These are phyloP conservation scores for Blastobotrys malaysiensis DNA, from an alignment of 1,139 yeast genomes.

Conservation along the genomic window DNA sequence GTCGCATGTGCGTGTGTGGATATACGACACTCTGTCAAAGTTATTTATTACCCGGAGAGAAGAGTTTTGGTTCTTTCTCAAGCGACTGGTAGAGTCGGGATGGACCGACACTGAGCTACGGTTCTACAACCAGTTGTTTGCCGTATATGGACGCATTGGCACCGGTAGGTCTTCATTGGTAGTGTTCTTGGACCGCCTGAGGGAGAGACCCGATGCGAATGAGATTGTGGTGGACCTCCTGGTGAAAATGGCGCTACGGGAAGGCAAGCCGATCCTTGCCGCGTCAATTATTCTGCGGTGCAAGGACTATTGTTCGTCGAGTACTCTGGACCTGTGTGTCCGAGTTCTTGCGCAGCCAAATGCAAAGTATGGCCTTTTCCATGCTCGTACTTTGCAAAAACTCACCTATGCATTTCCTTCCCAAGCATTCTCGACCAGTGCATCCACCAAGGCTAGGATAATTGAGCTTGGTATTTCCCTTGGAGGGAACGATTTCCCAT, in stretches of 20 bases:
- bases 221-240: constrained; percentile 1
- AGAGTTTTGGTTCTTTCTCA: constrained; percentile 4
- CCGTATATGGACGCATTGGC: not conserved
- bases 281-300: constrained; percentile 5
- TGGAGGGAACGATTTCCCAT: constrained; percentile 15
- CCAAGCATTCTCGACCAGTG: not conserved
- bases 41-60: constrained; percentile 1
- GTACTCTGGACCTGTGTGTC: not conserved
- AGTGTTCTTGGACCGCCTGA: not conserved
- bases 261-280: constrained; percentile 11
- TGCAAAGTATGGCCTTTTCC: constrained; percentile 2
- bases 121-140: constrained; percentile 4
- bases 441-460: constrained; percentile 14
- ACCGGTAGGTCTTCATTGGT: not conserved
- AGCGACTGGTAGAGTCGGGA: not conserved
- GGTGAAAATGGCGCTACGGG: constrained; percentile 3
- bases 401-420: constrained; percentile 2
- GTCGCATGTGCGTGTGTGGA: constrained; percentile 8
- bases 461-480: constrained; percentile 15
- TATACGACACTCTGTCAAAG: constrained; percentile 4
- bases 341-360: constrained; percentile 2
- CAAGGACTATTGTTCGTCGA: not conserved
- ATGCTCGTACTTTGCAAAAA: constrained; percentile 4
- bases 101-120: constrained; percentile 6
- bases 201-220: not conserved